Percentiles rank a stretch among this genome's conserved stretches.
Conservation (phyloP, 805 yeast species). For the Metschnikowia arizonensis region DNA sequence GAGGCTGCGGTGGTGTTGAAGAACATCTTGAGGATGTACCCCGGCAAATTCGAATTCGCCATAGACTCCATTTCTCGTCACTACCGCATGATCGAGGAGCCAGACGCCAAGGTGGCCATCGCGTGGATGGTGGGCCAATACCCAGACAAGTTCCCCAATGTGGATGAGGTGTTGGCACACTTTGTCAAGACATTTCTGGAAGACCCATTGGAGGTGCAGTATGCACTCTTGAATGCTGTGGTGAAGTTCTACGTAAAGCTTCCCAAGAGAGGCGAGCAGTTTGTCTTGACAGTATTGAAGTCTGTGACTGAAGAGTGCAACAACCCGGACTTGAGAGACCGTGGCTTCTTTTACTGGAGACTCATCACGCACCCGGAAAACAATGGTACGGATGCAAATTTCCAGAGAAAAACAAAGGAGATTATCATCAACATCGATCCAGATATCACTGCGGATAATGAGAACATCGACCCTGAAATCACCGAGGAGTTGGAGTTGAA, state of each 20-base stretch:
- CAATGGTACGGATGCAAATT: slow-evolving; percentile 34
- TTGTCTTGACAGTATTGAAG: slow-evolving; percentile 58
- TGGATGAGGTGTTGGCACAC: slow-evolving; percentile 38
- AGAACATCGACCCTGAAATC: slow-evolving; percentile 62
- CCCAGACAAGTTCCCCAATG: slow-evolving; percentile 44
- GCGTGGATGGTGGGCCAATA: slow-evolving; percentile 84
- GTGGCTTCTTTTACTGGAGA: slow-evolving; percentile 86
- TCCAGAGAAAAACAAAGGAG: slow-evolving; percentile 34
- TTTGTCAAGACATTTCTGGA: slow-evolving; percentile 48
- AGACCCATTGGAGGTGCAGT: slow-evolving; percentile 72
- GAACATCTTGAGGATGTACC: slow-evolving; percentile 74
- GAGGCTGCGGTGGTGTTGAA: slow-evolving; percentile 74
- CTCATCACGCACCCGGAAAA: slow-evolving; percentile 44
- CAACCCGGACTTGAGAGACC: slow-evolving; percentile 81
- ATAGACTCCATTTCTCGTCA: slow-evolving; percentile 28
- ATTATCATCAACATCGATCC: slow-evolving; percentile 65
- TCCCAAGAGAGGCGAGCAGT: slow-evolving; percentile 51
- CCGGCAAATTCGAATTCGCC: slow-evolving; percentile 45
- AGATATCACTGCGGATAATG: slow-evolving; percentile 59
- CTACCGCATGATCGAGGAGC: slow-evolving; percentile 54
- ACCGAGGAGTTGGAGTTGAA: slow-evolving; percentile 79
- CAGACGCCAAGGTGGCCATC: slow-evolving; percentile 73
- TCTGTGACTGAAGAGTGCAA: slow-evolving; percentile 68
- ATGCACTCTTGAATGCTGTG: slow-evolving; percentile 66
- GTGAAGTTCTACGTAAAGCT: slow-evolving; percentile 61